A percentile compares a stretch with the other conserved stretches of the same genome.
phyloP scores from a whole-genome alignment of 2,329 filamentous ascomycete species.

The Fusarium sacchari region DNA sequence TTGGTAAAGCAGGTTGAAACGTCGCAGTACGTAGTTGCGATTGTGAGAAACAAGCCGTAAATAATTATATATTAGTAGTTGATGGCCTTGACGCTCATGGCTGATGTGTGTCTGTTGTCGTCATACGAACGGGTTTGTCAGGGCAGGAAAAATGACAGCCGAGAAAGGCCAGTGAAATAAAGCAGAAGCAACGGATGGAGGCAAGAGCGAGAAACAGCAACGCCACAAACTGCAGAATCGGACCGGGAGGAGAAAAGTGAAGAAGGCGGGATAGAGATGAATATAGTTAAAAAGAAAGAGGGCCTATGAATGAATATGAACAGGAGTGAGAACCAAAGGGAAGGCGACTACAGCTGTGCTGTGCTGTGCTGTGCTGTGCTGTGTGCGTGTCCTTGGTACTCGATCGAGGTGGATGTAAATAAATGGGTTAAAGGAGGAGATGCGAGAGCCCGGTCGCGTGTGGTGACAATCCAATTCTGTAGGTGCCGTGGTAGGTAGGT shows the following conservation, averaged over 20 bases:
- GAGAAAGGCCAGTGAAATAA: constrained; percentile 19
- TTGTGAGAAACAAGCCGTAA: constrained; percentile 14
- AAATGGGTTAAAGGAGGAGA: constrained; percentile 40
- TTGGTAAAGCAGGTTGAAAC: background rate
- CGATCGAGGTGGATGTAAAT: constrained; percentile 31
- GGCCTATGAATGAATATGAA: constrained; percentile 13
- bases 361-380: background rate
- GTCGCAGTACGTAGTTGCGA: background rate
- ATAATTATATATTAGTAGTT: constrained; percentile 37
- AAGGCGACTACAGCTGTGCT: background rate
- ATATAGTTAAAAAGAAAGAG: background rate
- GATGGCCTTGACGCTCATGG: constrained; percentile 36
- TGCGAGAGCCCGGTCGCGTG: constrained; percentile 36
- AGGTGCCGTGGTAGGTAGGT: background rate
- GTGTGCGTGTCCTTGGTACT: constrained; percentile 10
- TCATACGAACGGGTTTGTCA: constrained; percentile 29
- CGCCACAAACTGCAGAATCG: constrained; percentile 28
- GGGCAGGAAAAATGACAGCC: constrained; percentile 18
- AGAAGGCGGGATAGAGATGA: background rate
- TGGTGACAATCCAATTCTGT: constrained; percentile 25
- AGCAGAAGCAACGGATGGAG: constrained; percentile 24
- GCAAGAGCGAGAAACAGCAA: constrained; percentile 24
- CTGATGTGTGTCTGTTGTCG: constrained; percentile 27
- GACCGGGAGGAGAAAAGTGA: background rate
- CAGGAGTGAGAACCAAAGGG: background rate